Evolutionary conservation across 768 basidiomycete species (phyloP), one percentile per base, ranked within the genome.

Genomic region (Macrolepiota dolichaula): DNA sequence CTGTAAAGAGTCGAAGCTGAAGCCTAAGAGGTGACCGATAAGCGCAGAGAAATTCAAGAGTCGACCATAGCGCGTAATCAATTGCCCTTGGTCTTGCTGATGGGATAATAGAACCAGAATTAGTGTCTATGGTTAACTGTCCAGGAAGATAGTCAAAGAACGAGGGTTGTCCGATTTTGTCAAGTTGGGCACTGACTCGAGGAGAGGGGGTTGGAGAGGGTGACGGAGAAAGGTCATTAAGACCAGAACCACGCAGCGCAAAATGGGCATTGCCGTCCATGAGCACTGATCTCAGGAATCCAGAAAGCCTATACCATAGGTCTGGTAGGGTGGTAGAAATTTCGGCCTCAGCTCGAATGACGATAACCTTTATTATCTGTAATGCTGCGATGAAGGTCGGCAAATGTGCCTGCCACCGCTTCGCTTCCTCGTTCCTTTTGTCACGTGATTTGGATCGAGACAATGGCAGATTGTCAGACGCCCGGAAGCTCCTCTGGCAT

Each of bases 61-160:
- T 70, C 2, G 90, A 91, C 89, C 89, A 91, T 1, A 87, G 75
- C 9, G 83, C 73, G 64, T 90, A 92, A 69, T 92, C 91, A 4
- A 89, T 74, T 25, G 88, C 73, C 29, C 88, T 79, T 2, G 88
- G 88, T 44, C 72, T 73, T 29, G 67, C 65, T 52, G 71, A 64
- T 15, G 60, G 42, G 3, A 40, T 59, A 3, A 57, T 46, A n/a
- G 68, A 46, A 67, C 58, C 40, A n/a, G 68, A 46, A 67, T 57
- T 55, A 62, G 61, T 60, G 22, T 64, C 61, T 2, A 63, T 58
- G 64, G 63, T 66, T 44, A 66, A 73, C 53, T 64, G 62, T 11
- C 67, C 51, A 54, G 67, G 63, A 59, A 69, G 69, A 57, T 74
- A 68, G 50, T 71, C 65, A 49, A 69, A 69, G 19, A 74, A 64